Base-by-base conservation (phyloP, 2,329 filamentous ascomycete species). In the Aspergillus eucalypticola region DNA sequence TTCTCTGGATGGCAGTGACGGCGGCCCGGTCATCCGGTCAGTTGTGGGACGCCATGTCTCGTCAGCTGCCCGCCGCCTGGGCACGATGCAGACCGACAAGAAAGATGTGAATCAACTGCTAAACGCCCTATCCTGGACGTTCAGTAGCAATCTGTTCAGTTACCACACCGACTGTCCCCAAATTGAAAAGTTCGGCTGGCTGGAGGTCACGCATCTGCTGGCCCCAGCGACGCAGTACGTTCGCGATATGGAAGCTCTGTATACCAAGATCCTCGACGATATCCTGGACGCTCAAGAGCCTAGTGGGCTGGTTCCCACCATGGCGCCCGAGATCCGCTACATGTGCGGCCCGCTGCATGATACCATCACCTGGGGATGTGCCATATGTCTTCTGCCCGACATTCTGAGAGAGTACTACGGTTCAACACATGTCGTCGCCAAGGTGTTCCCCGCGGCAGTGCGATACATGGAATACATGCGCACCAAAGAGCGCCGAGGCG, bases 291-390 rank as follows among this genome's bases (percentile, higher is more conserved):
- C 78, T 0, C 80, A 82, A 57, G 79, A 82, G 35, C 66, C 76
- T 0, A 76, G 72, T 15, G 79, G 80, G 1, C 69, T 82, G 2
- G 76, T 80, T 5, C 80, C 79, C 1, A 81, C 77, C 0, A 81
- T 82, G 78, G 79, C 79, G 0, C 79, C 80, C 0, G 74, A 81
- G 59, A 77, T 80, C 23, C 67, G 80, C 13, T 82, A 82, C 56
- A 82, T 82, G 79, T 81, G 79, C 58, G 80, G 79, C 0, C 79
- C 80, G 1, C 69, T 82, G 3, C 78, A 81, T 57, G 79, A 82
- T 56, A 81, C 79, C 0, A 69, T 69, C 13, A 69, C 65, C 19
- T 69, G 67, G 67, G 67, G 67, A 4, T 68, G 66, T 32, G 67
- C 67, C 6, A 23, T 69, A 6, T 67, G 65, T 42, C 61, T 69